These are phyloP conservation scores for Cudoniella acicularis DNA, from an alignment of 495 filamentous ascomycete species.

Conservation along the genomic window DNA sequence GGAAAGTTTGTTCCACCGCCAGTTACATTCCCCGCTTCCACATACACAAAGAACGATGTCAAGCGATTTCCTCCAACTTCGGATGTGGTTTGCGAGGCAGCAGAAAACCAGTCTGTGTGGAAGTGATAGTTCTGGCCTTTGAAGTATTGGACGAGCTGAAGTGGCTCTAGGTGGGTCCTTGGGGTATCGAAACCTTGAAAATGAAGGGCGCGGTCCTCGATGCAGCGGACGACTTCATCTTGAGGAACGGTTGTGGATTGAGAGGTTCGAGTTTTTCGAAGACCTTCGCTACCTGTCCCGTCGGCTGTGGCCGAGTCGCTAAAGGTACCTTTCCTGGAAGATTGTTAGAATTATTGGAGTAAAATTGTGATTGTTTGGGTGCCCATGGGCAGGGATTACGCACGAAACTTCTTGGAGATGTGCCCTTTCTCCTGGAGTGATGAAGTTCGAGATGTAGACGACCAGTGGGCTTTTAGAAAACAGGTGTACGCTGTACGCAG, in stretches of 20 bases:
- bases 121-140: conserved; percentile 45
- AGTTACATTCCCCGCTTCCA: conserved; percentile 40
- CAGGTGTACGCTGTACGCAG: conserved; percentile 38
- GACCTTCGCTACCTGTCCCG: conserved; percentile 7
- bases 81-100: conserved; percentile 24
- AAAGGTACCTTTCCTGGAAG: conserved; percentile 30
- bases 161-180: conserved; percentile 43
- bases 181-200: conserved; percentile 60
- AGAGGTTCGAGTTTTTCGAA: conserved; percentile 33
- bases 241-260: conserved; percentile 43
- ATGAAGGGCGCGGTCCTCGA: conserved; percentile 62
- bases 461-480: conserved; percentile 52
- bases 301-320: conserved; percentile 19
- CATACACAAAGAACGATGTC: conserved; percentile 55
- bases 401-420: conserved; percentile 43
- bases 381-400: conserved; percentile 7
- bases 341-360: background rate
- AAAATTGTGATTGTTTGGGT: background rate
- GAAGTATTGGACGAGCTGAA: conserved; percentile 52
- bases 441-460: conserved; percentile 50
- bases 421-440: conserved; percentile 37
- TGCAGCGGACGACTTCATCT: conserved; percentile 60
- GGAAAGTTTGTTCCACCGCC: conserved; percentile 59
- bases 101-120: conserved; percentile 54
- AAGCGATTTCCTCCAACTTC: conserved; percentile 45